Evolutionary conservation across 1,139 yeast species (phyloP).

Genomic region (Nadsonia commutata): DNA sequence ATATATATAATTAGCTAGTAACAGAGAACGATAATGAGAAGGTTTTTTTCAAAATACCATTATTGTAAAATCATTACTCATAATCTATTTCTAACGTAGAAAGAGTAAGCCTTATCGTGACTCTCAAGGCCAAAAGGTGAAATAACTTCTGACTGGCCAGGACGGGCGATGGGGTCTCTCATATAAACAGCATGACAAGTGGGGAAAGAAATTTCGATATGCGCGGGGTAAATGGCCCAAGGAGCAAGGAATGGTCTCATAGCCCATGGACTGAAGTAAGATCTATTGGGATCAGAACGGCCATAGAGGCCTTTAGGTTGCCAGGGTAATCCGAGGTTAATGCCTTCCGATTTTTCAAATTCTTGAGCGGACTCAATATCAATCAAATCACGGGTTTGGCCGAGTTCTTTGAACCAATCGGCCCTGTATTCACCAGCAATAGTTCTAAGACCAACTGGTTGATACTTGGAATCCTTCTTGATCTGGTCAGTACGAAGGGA

Average conservation of each 20-base stretch:
- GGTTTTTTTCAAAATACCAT: no score
- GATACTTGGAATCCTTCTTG: conserved; percentile 24
- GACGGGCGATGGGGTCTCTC: conserved; percentile 94
- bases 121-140: conserved; percentile 73
- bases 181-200: conserved; percentile 92
- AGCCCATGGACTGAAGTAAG: conserved; percentile 92
- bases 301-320: conserved; percentile 52
- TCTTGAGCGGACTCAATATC: conserved; percentile 42
- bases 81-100: conserved; percentile 51
- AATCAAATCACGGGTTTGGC: conserved; percentile 30
- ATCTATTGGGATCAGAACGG: conserved; percentile 56
- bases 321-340: conserved; percentile 41
- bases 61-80: no score
- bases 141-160: conserved; percentile 92
- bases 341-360: conserved; percentile 29
- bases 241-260: conserved; percentile 91
- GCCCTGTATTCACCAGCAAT: conserved; percentile 33
- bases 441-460: conserved; percentile 11
- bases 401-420: conserved; percentile 41
- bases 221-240: conserved; percentile 83
- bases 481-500: conserved; percentile 36
- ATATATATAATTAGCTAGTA: conserved; percentile 1
- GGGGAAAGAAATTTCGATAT: conserved; percentile 73
- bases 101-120: conserved; percentile 93
- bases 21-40: not conserved